Evolutionary conservation across 1,284 basidiomycete species (phyloP), one percentile per base, ranked within the genome.

Genomic region (Ceratobasidium theobromae): DNA sequence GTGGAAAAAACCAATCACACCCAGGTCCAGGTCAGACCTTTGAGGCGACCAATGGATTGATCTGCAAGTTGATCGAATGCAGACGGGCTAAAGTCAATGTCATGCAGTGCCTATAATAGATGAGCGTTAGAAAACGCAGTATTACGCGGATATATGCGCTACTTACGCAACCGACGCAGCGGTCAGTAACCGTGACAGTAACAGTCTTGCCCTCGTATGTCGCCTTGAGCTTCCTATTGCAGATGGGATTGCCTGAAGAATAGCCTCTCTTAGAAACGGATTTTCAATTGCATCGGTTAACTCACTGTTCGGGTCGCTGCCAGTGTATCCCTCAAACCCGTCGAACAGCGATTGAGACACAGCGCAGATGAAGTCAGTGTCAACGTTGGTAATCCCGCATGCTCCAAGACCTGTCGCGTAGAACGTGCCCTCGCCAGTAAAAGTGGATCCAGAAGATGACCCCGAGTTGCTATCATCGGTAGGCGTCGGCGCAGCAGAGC

Each of bases 391-490:
- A 70, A 81, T 79, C 51, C 88, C 89, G 73, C 89, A 91, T 9
- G 89, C 83, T 58, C 86, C 87, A 38, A 90, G 81, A 65, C 87
- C 89, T 62, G 83, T 75, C 0, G 69, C 71, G 69, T 84, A 89
- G 73, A 72, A 88, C 18, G 86, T 88, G 53, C 78, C 82, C 16
- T 67, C 38, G 9, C 66, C 66, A 30, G 57, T 67, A 25, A 38
- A 51, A 6, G 66, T 51, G 11, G 28, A 27, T 23, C 66, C 57
- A 9, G 55, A 46, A 18, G 48, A 35, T 16, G 53, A 53, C 18
- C 32, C 30, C 5, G 23, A 16, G 23, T 49, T 30, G n/a, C 18
- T 57, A 12, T 64, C 53, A 21, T 49, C 32, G 51, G 35, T 55
- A 23, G 21, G n/a, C 4, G 43, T 53, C 16, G 21, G 23, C 27